These are phyloP conservation scores for Arbutus unedo DNA, from an alignment of 148 eudicot genomes.

Conservation along the genomic window DNA sequence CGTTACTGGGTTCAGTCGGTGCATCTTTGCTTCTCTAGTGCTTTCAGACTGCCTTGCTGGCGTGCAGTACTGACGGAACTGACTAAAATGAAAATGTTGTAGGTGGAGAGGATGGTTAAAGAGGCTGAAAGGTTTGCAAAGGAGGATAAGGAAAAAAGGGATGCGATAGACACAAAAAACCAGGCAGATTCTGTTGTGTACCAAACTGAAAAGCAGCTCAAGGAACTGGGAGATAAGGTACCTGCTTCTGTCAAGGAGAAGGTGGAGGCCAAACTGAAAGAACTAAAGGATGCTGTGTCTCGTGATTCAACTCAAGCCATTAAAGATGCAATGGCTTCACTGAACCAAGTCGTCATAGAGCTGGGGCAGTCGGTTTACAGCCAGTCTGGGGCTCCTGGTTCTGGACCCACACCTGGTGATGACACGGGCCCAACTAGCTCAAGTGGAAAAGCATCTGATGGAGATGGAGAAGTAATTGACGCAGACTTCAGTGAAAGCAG, in stretches of 20 bases:
- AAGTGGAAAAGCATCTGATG: conserved; percentile 27
- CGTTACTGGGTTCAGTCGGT: too few relatives aligned
- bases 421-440: conserved; percentile 29
- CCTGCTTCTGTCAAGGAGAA: conserved; percentile 52
- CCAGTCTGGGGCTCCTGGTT: conserved; percentile 44
- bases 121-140: conserved; percentile 68
- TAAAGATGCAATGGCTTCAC: conserved; percentile 65
- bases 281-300: conserved; percentile 50
- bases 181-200: conserved; percentile 64
- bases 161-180: conserved; percentile 75
- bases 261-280: conserved; percentile 56
- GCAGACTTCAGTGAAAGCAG: conserved; percentile 17
- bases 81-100: conserved; percentile 2
- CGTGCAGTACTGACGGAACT: not conserved
- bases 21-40: too few relatives aligned
- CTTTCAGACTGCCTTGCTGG: too few relatives aligned
- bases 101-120: conserved; percentile 75
- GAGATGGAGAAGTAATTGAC: conserved; percentile 64
- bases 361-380: conserved; percentile 61
- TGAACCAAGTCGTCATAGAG: conserved; percentile 71
- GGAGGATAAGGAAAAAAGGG: conserved; percentile 76
- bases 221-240: conserved; percentile 70
- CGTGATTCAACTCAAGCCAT: conserved; percentile 54
- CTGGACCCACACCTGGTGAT: conserved; percentile 30
- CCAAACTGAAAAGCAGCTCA: conserved; percentile 74